These are phyloP conservation scores for Nannochloropsis salina DNA, from an alignment of 108 stramenopile species.

Conservation along the genomic window DNA sequence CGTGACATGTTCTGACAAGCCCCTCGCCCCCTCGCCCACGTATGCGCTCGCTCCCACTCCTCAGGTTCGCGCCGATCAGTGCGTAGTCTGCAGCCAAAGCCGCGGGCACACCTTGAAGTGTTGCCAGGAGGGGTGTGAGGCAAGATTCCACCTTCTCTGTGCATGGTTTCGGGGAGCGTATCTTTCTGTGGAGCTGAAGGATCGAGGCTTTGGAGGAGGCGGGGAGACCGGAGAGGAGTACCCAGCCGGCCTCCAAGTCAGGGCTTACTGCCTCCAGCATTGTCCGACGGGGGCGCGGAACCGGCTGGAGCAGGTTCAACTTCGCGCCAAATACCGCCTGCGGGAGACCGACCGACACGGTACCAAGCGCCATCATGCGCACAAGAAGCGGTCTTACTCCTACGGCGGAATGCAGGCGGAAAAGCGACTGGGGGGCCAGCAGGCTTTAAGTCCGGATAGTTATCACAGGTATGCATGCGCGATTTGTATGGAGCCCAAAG, in stretches of 20 bases:
- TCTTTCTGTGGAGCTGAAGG: not conserved
- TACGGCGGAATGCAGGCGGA: conserved; percentile 5
- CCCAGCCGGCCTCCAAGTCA: conserved; percentile 15
- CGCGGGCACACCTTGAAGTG: not conserved
- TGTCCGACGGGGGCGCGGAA: not conserved
- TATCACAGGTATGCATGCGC: conserved; percentile 27
- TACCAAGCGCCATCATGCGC: conserved; percentile 12
- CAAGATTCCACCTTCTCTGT: conserved; percentile 30
- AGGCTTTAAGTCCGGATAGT: conserved; percentile 26
- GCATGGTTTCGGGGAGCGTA: conserved; percentile 34
- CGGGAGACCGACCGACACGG: not conserved
- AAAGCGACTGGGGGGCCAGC: not conserved
- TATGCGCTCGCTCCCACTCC: not conserved
- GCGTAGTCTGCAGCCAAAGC: not conserved
- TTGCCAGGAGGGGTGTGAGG: not conserved
- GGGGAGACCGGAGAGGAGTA: not conserved
- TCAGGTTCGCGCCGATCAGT: conserved; percentile 11
- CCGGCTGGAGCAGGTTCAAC: not conserved
- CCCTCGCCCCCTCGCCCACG: not conserved
- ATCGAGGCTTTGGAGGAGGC: conserved; percentile 24
- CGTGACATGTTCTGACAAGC: not conserved
- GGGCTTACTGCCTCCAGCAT: conserved; percentile 4
- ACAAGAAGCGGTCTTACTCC: not conserved
- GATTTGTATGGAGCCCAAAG: conserved; percentile 27
- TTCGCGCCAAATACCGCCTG: conserved; percentile 27